Percentiles rank a stretch among this genome's conserved stretches.
These are phyloP conservation scores for Aspergillus chevalieri DNA, from an alignment of 2,329 filamentous ascomycete genomes.

Conservation along the genomic window DNA sequence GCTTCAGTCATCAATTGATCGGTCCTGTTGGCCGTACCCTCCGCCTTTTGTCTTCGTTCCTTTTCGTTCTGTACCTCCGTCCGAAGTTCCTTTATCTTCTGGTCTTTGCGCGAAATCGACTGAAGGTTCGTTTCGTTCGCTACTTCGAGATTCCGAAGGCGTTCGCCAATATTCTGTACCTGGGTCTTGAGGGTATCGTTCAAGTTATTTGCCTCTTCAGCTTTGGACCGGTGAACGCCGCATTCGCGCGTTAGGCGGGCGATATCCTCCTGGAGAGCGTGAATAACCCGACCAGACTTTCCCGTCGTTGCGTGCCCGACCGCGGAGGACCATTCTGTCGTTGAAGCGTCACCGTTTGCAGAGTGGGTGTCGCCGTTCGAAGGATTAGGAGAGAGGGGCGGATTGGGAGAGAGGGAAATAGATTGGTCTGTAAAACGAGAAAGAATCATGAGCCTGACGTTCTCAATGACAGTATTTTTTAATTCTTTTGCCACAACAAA, in stretches of 20 bases:
- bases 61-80: constrained; percentile 38
- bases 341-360: constrained; percentile 22
- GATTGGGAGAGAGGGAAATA: constrained; percentile 5
- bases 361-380: constrained; percentile 21
- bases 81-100: constrained; percentile 43
- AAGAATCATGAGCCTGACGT: too few species aligned
- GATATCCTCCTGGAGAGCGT: constrained; percentile 46
- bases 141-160: constrained; percentile 41
- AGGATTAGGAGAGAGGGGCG: constrained; percentile 11
- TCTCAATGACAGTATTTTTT: too few species aligned
- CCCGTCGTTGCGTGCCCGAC: constrained; percentile 45
- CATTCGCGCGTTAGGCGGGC: constrained; percentile 44
- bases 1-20: constrained; percentile 35
- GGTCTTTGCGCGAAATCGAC: constrained; percentile 43
- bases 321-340: constrained; percentile 44
- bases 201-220: constrained; percentile 42
- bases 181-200: constrained; percentile 43
- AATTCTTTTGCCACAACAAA: constrained; percentile 8
- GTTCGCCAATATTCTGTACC: constrained; percentile 40
- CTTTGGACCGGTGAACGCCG: constrained; percentile 38
- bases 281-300: constrained; percentile 47
- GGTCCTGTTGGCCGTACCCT: constrained; percentile 32
- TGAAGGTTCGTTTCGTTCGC: constrained; percentile 43
- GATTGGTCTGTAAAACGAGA: neutral
- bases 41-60: constrained; percentile 34